phyloP scores from a whole-genome alignment of 2,329 filamentous ascomycete species.

The Hypoxylon sp. region DNA sequence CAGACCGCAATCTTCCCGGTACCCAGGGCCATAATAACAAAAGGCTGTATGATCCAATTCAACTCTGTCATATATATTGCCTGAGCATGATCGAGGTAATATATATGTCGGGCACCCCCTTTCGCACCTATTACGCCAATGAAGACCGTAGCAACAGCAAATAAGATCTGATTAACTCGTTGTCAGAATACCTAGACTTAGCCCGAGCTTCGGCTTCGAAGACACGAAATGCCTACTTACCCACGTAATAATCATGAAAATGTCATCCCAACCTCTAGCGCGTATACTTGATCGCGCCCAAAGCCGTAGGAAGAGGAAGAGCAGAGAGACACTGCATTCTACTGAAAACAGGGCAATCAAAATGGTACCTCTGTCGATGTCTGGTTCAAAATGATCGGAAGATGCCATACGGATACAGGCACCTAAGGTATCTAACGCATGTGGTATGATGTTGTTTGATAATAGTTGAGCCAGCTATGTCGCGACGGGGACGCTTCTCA shows the following conservation, averaged over 20 bases:
- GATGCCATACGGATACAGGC: neutral
- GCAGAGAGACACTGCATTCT: neutral
- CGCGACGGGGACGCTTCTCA: neutral
- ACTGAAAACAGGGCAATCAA: neutral
- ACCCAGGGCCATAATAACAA: neutral
- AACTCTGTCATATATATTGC: neutral
- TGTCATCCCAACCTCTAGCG: constrained; percentile 17
- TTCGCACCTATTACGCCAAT: neutral
- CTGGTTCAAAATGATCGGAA: neutral
- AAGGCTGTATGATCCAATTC: neutral
- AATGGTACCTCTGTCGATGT: neutral
- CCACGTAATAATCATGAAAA: constrained; percentile 31
- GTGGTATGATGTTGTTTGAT: neutral
- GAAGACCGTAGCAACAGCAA: neutral
- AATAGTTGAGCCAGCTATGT: neutral
- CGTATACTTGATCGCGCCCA: constrained; percentile 12
- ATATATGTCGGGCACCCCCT: neutral
- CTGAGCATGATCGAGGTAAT: neutral
- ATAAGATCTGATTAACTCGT: neutral
- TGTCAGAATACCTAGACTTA: neutral
- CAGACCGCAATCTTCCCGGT: constrained; percentile 2
- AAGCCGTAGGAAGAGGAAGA: constrained; percentile 1
- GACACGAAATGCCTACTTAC: constrained; percentile 8
- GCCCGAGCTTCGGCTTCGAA: neutral
- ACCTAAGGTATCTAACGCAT: neutral